Base-by-base conservation (phyloP, 2,329 filamentous ascomycete genomes). In the Fonsecaea pugnacius region DNA sequence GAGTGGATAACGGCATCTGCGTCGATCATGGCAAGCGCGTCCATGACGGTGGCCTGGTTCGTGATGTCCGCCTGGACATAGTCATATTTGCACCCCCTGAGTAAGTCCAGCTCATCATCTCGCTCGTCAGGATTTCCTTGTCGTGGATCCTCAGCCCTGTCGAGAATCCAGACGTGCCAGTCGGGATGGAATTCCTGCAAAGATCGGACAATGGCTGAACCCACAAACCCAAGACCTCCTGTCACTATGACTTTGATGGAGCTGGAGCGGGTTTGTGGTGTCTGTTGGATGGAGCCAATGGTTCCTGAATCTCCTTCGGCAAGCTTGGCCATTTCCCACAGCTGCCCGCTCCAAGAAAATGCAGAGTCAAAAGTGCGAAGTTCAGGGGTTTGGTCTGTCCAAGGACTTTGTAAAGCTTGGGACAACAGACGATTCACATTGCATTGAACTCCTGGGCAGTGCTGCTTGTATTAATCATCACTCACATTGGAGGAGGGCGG, bases 1-100 rank as follows among this genome's bases (percentile, higher is more conserved):
- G 82, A 81, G 62, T 87, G 85, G 10, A 87, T 75, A 8, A 87
- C 79, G 9, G 84, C 73, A 62, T 81, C 75, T 2, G 84, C 84
- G 30, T 72, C 74, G 8, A 76, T 74, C 58, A 75, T 69, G 12
- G 72, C 58, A 56, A 87, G 78, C 9, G 69, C 73, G 43, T 72
- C 64, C 24, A 58, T 60, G 54, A 78, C 70, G 56, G 74, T 63
- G 10, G 67, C 60, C 16, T 62, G 32, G 27, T 70, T 70, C 18
- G 75, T 77, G 35, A 80, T 69, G 62, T 80, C 76, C 7, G 56
- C 64, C 32, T 62, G 53, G 18, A 66, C 40, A 57, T 61, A 66
- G 8, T 59, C 48, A 38, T 65, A 68, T n/a, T 36, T 40, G 53
- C 63, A 67, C 2, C 53, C 50, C 16, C 53, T 50, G 16, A 67